Evolutionary conservation across 1,284 basidiomycete genomes (phyloP).

Genomic region (Pisolithus thermaeus): DNA sequence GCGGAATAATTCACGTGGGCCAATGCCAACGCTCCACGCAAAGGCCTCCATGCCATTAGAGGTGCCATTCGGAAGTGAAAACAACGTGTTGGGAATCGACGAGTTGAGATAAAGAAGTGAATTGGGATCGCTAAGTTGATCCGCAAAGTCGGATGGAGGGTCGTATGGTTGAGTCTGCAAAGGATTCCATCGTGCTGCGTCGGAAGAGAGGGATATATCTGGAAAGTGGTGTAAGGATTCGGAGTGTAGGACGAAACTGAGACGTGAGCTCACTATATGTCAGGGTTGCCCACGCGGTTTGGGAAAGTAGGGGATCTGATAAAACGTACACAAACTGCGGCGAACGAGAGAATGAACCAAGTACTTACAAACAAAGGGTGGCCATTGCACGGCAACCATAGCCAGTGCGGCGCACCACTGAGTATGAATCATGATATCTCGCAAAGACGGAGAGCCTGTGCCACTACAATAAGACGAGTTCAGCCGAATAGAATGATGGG

Average conservation of each 20-base stretch:
- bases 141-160: slow-evolving; percentile 60
- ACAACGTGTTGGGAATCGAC: slow-evolving; percentile 62
- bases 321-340: slow-evolving; percentile 11
- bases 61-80: slow-evolving; percentile 60
- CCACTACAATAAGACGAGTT: slow-evolving; percentile 11
- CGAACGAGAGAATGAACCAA: background rate
- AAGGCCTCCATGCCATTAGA: slow-evolving; percentile 62
- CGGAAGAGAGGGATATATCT: slow-evolving; percentile 65
- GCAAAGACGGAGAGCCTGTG: slow-evolving; percentile 84
- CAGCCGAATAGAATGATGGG: slow-evolving; percentile 13
- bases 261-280: slow-evolving; percentile 66
- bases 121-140: slow-evolving; percentile 62
- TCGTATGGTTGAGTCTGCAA: slow-evolving; percentile 53
- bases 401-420: slow-evolving; percentile 85
- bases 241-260: slow-evolving; percentile 5
- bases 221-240: slow-evolving; percentile 11
- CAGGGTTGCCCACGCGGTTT: slow-evolving; percentile 84
- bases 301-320: slow-evolving; percentile 78
- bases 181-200: slow-evolving; percentile 59
- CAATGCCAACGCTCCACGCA: slow-evolving; percentile 68
- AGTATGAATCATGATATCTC: slow-evolving; percentile 90
- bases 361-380: slow-evolving; percentile 78
- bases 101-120: slow-evolving; percentile 80
- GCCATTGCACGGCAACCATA: slow-evolving; percentile 95
- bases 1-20: slow-evolving; percentile 79